Percentiles rank a stretch among this genome's conserved stretches.
phyloP scores from a whole-genome alignment of 2,329 filamentous ascomycete genomes.

The Phoma sp. region DNA sequence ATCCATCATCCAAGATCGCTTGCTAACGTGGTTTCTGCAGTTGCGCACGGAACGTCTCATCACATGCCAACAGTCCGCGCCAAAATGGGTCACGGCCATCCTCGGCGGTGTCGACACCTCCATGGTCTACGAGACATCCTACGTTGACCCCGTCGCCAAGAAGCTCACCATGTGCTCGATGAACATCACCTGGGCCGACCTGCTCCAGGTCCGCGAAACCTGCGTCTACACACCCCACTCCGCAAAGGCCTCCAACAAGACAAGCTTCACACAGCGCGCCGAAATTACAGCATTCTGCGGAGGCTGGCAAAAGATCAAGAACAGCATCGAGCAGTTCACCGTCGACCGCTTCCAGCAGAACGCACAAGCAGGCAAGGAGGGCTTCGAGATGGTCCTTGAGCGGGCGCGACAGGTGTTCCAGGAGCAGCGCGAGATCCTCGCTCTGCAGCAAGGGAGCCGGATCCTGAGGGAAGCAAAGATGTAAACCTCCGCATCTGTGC shows the following conservation, averaged over 20 bases:
- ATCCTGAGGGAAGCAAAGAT: slow-evolving; percentile 44
- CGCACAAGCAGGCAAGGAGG: slow-evolving; percentile 86
- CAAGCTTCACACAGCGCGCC: slow-evolving; percentile 86
- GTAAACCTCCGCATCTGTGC: slow-evolving; percentile 23
- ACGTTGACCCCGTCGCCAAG: slow-evolving; percentile 83
- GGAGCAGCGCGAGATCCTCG: slow-evolving; percentile 77
- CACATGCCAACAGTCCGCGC: slow-evolving; percentile 70
- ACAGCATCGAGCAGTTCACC: slow-evolving; percentile 91
- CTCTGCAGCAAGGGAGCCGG: slow-evolving; percentile 50
- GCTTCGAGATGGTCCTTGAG: slow-evolving; percentile 92
- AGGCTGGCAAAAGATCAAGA: slow-evolving; percentile 97
- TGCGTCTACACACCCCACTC: slow-evolving; percentile 78
- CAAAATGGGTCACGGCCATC: slow-evolving; percentile 80
- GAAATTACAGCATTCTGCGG: slow-evolving; percentile 93
- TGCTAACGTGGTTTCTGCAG: slow-evolving; percentile 48
- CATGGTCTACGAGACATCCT: slow-evolving; percentile 93
- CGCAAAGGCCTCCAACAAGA: slow-evolving; percentile 62
- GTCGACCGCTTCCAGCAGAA: slow-evolving; percentile 92
- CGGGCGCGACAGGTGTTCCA: slow-evolving; percentile 93
- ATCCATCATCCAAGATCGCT: not conserved
- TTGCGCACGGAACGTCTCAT: slow-evolving; percentile 75
- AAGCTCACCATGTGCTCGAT: slow-evolving; percentile 96
- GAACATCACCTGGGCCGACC: slow-evolving; percentile 91
- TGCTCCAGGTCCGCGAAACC: slow-evolving; percentile 91
- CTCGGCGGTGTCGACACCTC: slow-evolving; percentile 82